phyloP scores from a whole-genome alignment of 495 filamentous ascomycete genomes.

The Beverwykella pulmonaria region DNA sequence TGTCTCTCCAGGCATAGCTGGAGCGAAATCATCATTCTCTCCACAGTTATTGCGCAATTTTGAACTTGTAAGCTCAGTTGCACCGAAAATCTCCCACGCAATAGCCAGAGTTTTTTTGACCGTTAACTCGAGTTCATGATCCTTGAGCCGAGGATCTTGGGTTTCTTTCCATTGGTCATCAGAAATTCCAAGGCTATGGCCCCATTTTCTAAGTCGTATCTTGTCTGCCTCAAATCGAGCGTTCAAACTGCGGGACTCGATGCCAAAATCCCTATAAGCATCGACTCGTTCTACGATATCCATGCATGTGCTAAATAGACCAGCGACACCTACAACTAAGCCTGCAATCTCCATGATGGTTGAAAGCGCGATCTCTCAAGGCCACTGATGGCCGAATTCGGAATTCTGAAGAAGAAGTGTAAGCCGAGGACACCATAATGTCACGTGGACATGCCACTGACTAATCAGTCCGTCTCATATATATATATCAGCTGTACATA shows the following conservation, averaged over 20 bases:
- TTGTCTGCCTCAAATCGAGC: constrained; percentile 2
- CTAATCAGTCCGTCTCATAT: too few species aligned
- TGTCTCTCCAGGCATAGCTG: background rate
- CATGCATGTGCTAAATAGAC: background rate
- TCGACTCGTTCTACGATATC: background rate
- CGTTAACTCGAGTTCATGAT: background rate
- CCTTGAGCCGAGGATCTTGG: background rate
- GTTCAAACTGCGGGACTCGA: background rate
- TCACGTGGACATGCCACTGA: too few species aligned
- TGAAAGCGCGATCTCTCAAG: too few species aligned
- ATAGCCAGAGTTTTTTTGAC: background rate
- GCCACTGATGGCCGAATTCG: too few species aligned
- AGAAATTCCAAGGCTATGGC: background rate
- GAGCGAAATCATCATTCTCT: background rate
- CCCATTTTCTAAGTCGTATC: background rate
- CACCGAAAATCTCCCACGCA: background rate
- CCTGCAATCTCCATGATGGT: background rate
- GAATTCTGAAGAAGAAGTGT: too few species aligned
- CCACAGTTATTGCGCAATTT: background rate
- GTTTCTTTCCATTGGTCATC: background rate
- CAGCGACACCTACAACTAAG: background rate
- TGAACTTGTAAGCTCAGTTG: background rate
- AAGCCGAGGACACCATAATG: too few species aligned
- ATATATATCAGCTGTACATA: too few species aligned
- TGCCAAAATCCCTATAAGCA: background rate